These are phyloP conservation scores for Talaromyces islandicus DNA, from an alignment of 2,329 filamentous ascomycete genomes.

Conservation along the genomic window DNA sequence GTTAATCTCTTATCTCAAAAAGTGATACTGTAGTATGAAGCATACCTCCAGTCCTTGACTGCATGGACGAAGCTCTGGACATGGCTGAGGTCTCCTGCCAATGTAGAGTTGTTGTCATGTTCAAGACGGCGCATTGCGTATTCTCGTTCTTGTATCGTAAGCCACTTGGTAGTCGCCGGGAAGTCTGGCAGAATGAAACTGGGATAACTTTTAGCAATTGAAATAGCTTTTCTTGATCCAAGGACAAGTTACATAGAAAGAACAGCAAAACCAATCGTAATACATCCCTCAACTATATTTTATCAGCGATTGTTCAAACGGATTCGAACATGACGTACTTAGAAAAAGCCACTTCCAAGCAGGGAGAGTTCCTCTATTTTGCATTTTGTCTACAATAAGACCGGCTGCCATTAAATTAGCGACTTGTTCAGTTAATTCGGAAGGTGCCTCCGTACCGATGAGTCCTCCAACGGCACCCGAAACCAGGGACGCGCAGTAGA, in stretches of 20 bases:
- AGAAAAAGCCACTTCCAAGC: slow-evolving; percentile 11
- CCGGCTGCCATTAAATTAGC: slow-evolving; percentile 6
- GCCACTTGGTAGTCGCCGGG: slow-evolving; percentile 52
- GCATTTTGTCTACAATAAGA: slow-evolving; percentile 13
- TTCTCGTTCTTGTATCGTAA: slow-evolving; percentile 49
- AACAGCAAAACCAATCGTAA: slow-evolving; percentile 2
- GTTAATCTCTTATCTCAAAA: background rate
- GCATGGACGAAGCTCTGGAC: slow-evolving; percentile 6
- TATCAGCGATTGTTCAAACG: background rate
- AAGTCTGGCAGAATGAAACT: slow-evolving; percentile 56
- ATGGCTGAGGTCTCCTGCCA: slow-evolving; percentile 5
- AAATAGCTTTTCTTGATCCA: background rate
- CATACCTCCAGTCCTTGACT: slow-evolving; percentile 3
- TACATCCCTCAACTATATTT: slow-evolving; percentile 11
- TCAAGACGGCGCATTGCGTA: slow-evolving; percentile 54
- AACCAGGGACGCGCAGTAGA: slow-evolving; percentile 7
- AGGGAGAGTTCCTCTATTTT: slow-evolving; percentile 5
- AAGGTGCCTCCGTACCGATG: slow-evolving; percentile 5
- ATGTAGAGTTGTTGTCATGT: slow-evolving; percentile 38
- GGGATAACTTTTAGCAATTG: background rate
- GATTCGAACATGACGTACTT: slow-evolving; percentile 4
- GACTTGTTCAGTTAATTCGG: background rate
- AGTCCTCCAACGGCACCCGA: slow-evolving; percentile 9
- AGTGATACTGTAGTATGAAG: background rate
- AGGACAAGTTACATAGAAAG: background rate